These are phyloP conservation scores for Phalaenopsis equestris DNA, from an alignment of 106 monocot genomes.

Conservation along the genomic window DNA sequence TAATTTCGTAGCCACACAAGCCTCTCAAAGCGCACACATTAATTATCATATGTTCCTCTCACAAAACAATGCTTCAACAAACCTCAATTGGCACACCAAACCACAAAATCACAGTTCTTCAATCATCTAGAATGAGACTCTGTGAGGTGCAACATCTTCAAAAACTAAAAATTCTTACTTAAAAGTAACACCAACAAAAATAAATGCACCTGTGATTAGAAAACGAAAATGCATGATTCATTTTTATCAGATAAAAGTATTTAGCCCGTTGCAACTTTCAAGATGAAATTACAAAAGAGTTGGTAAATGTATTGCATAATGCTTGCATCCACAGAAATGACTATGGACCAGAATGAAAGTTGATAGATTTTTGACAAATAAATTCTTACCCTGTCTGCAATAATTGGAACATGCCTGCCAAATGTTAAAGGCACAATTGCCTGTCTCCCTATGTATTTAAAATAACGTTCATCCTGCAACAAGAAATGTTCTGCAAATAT, in stretches of 20 bases:
- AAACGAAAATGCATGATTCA: neutral
- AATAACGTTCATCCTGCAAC: conserved; percentile 89
- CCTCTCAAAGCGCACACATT: neutral
- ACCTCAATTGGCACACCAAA: neutral
- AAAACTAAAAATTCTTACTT: neutral
- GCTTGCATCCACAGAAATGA: neutral
- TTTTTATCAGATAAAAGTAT: neutral
- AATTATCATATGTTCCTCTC: neutral
- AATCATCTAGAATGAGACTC: neutral
- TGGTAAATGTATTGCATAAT: neutral
- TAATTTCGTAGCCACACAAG: neutral
- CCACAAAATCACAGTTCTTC: neutral
- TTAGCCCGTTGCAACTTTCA: neutral
- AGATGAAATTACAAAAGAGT: neutral
- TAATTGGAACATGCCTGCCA: conserved; percentile 92
- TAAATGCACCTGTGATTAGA: neutral
- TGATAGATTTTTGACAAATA: neutral
- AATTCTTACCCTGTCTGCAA: conserved; percentile 67
- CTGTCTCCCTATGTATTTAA: conserved; percentile 71
- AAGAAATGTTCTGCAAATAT: neutral
- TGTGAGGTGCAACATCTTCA: neutral
- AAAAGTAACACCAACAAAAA: neutral
- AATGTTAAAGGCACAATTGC: conserved; percentile 97
- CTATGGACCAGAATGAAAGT: neutral
- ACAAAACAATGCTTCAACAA: neutral